Base-by-base conservation (phyloP, 192 early-diverging fungal genomes). In the Backusella luteola region DNA sequence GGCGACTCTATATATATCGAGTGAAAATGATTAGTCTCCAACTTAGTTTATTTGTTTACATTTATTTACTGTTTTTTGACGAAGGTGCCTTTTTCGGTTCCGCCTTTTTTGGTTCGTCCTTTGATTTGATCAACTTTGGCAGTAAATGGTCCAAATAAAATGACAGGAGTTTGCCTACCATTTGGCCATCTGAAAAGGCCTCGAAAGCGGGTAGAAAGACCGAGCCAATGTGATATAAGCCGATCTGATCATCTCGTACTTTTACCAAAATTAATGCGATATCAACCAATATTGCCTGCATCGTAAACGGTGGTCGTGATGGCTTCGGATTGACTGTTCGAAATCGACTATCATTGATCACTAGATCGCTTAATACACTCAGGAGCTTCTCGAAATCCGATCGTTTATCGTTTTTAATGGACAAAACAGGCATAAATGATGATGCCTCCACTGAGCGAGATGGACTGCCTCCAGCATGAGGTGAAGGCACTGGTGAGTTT, bases 261-360 rank as follows among this genome's bases (percentile, higher is more conserved):
- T 84, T 52, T 3, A 84, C 71, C 15, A 86, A 46, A 41, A 84
- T 12, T 17, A 77, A 39, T 23, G 83, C 85, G 9, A 90, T 79
- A 71, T 90, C 89, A 6, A 90, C 63, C 6, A 86, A 72, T 19
- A 87, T 69, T 9, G 83, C 76, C 32, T 90, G 89, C 46, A 90
- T 76, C 1, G 78, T 76, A 75, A 82, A 84, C 6, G 86, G 85
- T 39, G 89, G 89, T 11, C 87, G 84, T 34, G 80, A 82, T 21
- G 87, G 89, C 34, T 85, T 81, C 9, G 85, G 85, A 15, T 82
- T 71, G 8, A 76, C 74, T 34, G 84, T 66, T 73, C 71, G 81
- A 72, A 84, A 90, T 15, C 85, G 85, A 73, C 87, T 87, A 46
- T 90, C 89, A 71, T 90, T 86, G 1, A 82, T 78, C n/a, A 90